Conservation (phyloP, 495 filamentous ascomycete genomes). For the Evernia prunastri region DNA sequence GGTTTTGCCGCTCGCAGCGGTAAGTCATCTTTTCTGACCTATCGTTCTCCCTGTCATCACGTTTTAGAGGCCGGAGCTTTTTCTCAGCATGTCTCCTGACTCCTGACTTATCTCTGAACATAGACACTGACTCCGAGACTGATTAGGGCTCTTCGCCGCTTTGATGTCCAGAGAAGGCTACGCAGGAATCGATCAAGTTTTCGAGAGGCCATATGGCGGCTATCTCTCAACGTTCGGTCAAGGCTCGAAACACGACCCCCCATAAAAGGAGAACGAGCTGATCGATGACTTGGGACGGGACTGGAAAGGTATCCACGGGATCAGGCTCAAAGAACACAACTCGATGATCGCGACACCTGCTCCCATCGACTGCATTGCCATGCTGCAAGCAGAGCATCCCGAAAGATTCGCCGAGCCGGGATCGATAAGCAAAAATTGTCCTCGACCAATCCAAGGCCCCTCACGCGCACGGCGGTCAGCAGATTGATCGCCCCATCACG, state of each 20-base stretch:
- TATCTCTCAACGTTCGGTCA: constrained; percentile 37
- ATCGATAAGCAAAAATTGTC: constrained; percentile 27
- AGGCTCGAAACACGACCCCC: constrained; percentile 32
- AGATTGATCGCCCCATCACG: constrained; percentile 32
- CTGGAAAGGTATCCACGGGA: constrained; percentile 34
- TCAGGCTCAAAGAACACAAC: constrained; percentile 41
- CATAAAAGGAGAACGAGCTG: constrained; percentile 30
- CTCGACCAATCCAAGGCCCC: constrained; percentile 31
- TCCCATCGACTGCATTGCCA: constrained; percentile 31
- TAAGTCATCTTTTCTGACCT: too few relatives aligned
- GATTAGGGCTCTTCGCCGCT: constrained; percentile 37
- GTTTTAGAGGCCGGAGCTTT: too few relatives aligned
- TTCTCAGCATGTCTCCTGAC: too few relatives aligned
- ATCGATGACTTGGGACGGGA: constrained; percentile 33
- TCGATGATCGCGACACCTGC: constrained; percentile 35
- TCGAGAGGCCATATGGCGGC: constrained; percentile 40
- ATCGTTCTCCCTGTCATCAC: too few relatives aligned
- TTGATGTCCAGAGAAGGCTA: constrained; percentile 37
- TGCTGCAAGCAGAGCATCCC: constrained; percentile 28
- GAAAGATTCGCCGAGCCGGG: constrained; percentile 23
- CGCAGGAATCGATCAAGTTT: constrained; percentile 41
- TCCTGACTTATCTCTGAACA: too few relatives aligned
- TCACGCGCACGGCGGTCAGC: constrained; percentile 39
- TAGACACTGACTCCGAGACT: too few relatives aligned
- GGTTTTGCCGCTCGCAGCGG: constrained; percentile 42